Percentiles rank a stretch among this genome's conserved stretches.
Evolutionary conservation across 371 early-diverging fungal genomes (phyloP).

Genomic region (Syncephalastrum contaminatum): DNA sequence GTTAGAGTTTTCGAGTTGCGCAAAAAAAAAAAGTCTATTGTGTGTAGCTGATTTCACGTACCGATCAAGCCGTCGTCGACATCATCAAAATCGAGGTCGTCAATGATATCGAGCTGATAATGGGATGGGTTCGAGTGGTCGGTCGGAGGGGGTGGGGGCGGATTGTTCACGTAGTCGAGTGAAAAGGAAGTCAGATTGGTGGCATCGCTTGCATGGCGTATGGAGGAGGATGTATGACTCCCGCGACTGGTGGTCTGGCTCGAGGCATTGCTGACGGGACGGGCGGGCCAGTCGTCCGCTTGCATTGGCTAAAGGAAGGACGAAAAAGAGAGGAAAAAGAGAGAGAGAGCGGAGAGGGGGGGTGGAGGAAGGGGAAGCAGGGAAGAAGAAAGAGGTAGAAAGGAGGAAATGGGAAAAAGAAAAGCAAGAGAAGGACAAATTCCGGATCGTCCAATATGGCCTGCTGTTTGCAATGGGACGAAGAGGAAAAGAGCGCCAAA

Average conservation of each 20-base stretch:
- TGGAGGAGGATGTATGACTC: conserved; percentile 2
- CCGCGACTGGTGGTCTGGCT: conserved; percentile 15
- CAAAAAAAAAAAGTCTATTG: conserved; percentile 1
- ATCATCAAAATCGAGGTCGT: conserved; percentile 43
- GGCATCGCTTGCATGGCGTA: conserved; percentile 9
- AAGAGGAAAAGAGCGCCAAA: not conserved
- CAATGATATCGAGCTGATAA: conserved; percentile 39
- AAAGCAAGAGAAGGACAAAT: not conserved
- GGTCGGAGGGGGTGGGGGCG: conserved; percentile 2
- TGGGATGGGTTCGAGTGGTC: not conserved
- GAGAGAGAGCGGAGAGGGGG: conserved; percentile 3
- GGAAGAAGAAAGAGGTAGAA: conserved; percentile 2
- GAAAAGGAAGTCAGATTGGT: conserved; percentile 6
- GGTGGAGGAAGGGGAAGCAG: too few species aligned
- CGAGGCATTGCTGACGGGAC: conserved; percentile 13
- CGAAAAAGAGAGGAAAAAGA: conserved; percentile 5
- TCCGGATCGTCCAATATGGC: too few species aligned
- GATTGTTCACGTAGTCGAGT: conserved; percentile 7
- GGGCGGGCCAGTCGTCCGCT: not conserved
- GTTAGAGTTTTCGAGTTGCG: not conserved
- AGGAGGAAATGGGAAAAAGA: conserved; percentile 1
- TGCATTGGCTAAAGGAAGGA: conserved; percentile 6
- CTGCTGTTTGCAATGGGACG: too few species aligned
- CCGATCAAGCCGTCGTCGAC: conserved; percentile 41
- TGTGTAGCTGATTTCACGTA: conserved; percentile 11